Conservation (phyloP, 2,329 filamentous ascomycete species). For the Diaporthe capsici region DNA sequence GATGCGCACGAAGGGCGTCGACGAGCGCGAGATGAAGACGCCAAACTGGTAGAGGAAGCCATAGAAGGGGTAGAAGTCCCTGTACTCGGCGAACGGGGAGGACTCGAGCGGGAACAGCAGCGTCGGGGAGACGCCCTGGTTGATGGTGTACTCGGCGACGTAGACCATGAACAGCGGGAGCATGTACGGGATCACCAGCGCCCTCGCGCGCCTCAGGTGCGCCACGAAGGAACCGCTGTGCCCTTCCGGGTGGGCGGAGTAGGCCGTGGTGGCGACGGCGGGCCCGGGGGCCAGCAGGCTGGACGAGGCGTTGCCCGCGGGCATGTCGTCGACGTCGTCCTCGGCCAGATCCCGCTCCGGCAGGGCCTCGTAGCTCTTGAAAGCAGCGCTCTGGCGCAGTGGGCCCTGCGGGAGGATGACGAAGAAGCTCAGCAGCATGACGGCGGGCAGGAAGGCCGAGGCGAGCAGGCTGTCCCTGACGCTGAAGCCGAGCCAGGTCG, state of each 20-base stretch:
- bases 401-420: constrained; percentile 79
- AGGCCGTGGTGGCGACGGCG: constrained; percentile 56
- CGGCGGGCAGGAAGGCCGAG: constrained; percentile 82
- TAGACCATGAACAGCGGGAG: constrained; percentile 92
- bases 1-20: constrained; percentile 87
- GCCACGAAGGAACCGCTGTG: constrained; percentile 53
- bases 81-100: constrained; percentile 84
- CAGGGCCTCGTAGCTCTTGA: constrained; percentile 69
- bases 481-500: constrained; percentile 81
- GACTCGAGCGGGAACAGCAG: constrained; percentile 84
- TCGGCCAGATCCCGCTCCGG: constrained; percentile 57
- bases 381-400: constrained; percentile 63
- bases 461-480: constrained; percentile 82
- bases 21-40: constrained; percentile 94
- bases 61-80: constrained; percentile 95
- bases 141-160: constrained; percentile 96
- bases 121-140: constrained; percentile 92
- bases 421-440: constrained; percentile 93
- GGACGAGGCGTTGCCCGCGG: constrained; percentile 59
- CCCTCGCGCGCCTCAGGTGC: constrained; percentile 76
- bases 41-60: constrained; percentile 95
- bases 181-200: constrained; percentile 87
- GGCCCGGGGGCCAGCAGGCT: constrained; percentile 64
- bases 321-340: constrained; percentile 52
- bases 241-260: constrained; percentile 51